Base-by-base conservation (phyloP, 495 filamentous ascomycete genomes). In the Glarea lozoyensis region DNA sequence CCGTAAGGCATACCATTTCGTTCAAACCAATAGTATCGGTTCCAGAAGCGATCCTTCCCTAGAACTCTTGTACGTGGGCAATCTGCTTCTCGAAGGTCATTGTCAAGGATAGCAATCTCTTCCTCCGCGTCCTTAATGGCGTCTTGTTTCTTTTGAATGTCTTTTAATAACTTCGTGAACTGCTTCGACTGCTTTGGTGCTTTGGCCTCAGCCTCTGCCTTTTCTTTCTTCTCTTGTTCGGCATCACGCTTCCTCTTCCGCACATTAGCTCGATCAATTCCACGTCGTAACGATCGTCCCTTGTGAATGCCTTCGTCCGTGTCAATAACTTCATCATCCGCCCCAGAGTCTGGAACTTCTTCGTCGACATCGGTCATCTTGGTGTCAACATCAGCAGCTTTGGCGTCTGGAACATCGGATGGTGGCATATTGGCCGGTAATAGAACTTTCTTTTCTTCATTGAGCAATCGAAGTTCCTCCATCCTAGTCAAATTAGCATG, bases 11-110 rank as follows among this genome's bases (percentile, higher is more conserved):
- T 96, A 20, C 88, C 92, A 56, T 97, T 98, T 27, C 89, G 83
- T 63, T 98, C 92, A 58, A 96, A 94, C 90, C 90, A 98, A 70
- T 88, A 96, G 58, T 97, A 98, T 16, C 88, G 84, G 57, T 97
- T 98, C 78, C 86, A 94, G 68, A 94, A 98, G 18, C 92, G 77
- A 59, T 98, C 92, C 49, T 87, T 86, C 33, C 92, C 92, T 10
- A 98, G 72, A 40, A 87, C 78, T 43, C 82, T 79, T 11, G 88
- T 95, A 38, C 92, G 82, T 29, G 87, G 84, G 55, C 90, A 94
- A 58, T 95, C 87, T 31, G 87, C 83, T 61, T 97, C 88, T 40
- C 92, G 81, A 25, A 98, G 73, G 56, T 97, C 88, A 48, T 94
- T 87, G 52, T 97, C 90, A 33, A 92, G 71, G 7, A 77, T 76